Evolutionary conservation across 1,284 basidiomycete genomes (phyloP).

Genomic region (Hemileia vastatrix): DNA sequence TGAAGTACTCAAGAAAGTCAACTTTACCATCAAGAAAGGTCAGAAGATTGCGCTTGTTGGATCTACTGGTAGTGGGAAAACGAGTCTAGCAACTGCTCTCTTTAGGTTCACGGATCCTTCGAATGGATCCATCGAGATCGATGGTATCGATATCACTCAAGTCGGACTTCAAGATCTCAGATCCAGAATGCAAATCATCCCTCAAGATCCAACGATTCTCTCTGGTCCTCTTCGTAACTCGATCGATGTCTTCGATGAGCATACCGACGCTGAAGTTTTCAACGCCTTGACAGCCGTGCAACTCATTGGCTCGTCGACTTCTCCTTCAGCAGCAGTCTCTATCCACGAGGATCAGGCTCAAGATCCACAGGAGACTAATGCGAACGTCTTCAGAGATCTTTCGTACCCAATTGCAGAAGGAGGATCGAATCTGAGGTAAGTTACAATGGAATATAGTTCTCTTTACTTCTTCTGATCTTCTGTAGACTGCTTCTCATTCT

Average conservation of each 20-base stretch:
- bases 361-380: background rate
- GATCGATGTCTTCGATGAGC: background rate
- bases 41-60: background rate
- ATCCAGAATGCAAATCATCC: background rate
- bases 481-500: slow-evolving; percentile 10
- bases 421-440: background rate
- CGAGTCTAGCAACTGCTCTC: background rate
- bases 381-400: slow-evolving; percentile 1
- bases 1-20: background rate
- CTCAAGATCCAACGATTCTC: background rate
- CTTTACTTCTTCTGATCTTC: background rate
- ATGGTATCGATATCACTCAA: background rate
- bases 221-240: background rate
- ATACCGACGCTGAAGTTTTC: background rate
- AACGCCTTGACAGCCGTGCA: background rate
- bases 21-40: background rate
- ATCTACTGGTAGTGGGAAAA: background rate
- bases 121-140: background rate
- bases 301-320: slow-evolving; percentile 18
- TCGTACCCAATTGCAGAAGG: background rate
- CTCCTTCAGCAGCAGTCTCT: background rate
- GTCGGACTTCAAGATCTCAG: background rate
- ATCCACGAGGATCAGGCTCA: background rate
- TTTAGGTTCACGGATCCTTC: background rate
- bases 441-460: slow-evolving; percentile 17